Conservation (phyloP, 306 rosid genomes). For the Quillaja saponaria region DNA sequence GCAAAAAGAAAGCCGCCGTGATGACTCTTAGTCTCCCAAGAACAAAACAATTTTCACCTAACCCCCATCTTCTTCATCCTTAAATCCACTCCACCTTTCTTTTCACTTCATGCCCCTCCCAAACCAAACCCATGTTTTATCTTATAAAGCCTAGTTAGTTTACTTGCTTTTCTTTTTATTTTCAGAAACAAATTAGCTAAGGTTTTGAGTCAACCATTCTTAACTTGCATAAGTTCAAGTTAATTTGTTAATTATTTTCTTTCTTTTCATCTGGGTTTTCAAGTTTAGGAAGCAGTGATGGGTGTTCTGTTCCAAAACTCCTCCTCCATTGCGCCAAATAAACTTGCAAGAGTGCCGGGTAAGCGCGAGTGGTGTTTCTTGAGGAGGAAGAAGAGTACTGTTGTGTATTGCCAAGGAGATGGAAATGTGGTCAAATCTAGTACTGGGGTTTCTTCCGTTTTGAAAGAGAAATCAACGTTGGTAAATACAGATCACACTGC, state of each 20-base stretch:
- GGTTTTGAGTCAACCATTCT: constrained; percentile 51
- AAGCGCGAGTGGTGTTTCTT: constrained; percentile 22
- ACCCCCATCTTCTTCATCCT: constrained; percentile 61
- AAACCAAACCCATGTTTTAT: constrained; percentile 45
- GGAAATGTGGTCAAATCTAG: constrained; percentile 53
- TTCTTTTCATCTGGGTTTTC: constrained; percentile 19
- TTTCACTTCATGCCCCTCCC: constrained; percentile 27
- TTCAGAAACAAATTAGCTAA: constrained; percentile 47
- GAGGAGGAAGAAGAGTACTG: constrained; percentile 45
- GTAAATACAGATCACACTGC: constrained; percentile 46
- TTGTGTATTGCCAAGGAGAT: constrained; percentile 57
- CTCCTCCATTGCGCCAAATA: constrained; percentile 41
- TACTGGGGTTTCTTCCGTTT: constrained; percentile 48
- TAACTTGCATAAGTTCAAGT: constrained; percentile 34
- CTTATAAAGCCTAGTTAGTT: constrained; percentile 52
- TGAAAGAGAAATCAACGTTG: constrained; percentile 42
- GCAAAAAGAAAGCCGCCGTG: constrained; percentile 65
- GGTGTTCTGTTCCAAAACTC: constrained; percentile 57
- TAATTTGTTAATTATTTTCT: constrained; percentile 6
- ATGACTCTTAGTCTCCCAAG: constrained; percentile 31
- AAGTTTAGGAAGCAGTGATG: constrained; percentile 45
- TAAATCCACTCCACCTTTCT: constrained; percentile 52
- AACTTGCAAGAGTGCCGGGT: constrained; percentile 28
- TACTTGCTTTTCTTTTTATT: constrained; percentile 50
- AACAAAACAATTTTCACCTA: constrained; percentile 47